A percentile compares a stretch with the other conserved stretches of the same genome.
Evolutionary conservation across 2,329 filamentous ascomycete genomes (phyloP).

Genomic region (Aspergillus sp.): DNA sequence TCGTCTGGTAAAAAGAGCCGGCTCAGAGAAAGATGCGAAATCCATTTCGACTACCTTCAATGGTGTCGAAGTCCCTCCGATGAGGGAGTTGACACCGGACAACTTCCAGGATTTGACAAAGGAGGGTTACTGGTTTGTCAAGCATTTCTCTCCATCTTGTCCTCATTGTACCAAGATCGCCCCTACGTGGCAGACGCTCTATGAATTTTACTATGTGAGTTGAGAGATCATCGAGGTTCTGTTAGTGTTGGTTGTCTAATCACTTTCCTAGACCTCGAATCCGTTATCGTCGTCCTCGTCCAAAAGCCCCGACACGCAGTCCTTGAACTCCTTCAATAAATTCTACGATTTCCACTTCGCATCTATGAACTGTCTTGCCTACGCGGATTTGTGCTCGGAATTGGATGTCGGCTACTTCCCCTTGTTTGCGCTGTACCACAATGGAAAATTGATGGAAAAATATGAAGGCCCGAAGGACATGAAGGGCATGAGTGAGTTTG

Average conservation of each 20-base stretch:
- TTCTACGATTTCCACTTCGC: constrained; percentile 90
- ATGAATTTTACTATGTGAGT: constrained; percentile 74
- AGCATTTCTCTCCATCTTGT: constrained; percentile 48
- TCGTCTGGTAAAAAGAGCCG: constrained; percentile 23
- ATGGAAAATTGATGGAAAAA: constrained; percentile 61
- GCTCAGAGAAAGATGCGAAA: constrained; percentile 10
- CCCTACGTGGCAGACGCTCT: constrained; percentile 81
- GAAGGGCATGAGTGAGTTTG: constrained; percentile 56
- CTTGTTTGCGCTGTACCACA: constrained; percentile 70
- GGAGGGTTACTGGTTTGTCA: constrained; percentile 50
- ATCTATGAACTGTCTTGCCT: constrained; percentile 76
- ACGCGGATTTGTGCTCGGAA: constrained; percentile 67
- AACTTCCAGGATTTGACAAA: constrained; percentile 44
- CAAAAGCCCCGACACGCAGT: constrained; percentile 44
- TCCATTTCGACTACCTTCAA: constrained; percentile 43
- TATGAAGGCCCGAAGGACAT: constrained; percentile 64
- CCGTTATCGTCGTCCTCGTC: constrained; percentile 50
- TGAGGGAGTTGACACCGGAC: constrained; percentile 43
- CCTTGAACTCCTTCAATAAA: constrained; percentile 62
- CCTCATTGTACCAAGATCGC: constrained; percentile 72
- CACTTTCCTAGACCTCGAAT: constrained; percentile 60
- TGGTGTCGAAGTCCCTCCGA: constrained; percentile 45
- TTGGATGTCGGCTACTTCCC: constrained; percentile 66
- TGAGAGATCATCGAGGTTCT: background rate
- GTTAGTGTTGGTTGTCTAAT: constrained; percentile 14